Evolutionary conservation across 225 moss, liverwort and hornwort species (phyloP).

Genomic region (Polytrichum formosum): DNA sequence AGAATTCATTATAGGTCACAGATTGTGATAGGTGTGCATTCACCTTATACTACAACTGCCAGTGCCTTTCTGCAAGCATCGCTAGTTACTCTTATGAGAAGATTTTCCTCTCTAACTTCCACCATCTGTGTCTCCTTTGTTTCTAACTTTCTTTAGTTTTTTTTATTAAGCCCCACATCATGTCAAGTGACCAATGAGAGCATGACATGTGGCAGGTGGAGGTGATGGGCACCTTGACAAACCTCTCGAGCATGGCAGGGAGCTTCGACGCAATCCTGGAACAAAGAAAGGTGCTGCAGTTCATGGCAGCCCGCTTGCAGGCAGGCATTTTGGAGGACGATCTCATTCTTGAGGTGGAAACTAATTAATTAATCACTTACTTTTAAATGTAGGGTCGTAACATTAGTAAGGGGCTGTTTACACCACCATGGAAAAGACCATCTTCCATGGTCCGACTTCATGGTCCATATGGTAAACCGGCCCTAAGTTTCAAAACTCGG

Average conservation of each 20-base stretch:
- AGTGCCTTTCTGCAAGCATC: no score
- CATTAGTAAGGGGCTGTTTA: no score
- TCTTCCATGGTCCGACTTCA: no score
- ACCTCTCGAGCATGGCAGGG: slow-evolving; percentile 17
- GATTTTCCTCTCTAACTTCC: no score
- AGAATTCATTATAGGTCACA: no score
- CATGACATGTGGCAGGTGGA: slow-evolving; percentile 22
- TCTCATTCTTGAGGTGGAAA: slow-evolving; percentile 35
- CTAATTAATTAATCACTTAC: background rate
- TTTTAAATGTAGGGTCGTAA: background rate
- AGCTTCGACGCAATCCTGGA: slow-evolving; percentile 24
- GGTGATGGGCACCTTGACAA: slow-evolving; percentile 42
- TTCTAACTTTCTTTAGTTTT: background rate
- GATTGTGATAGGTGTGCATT: no score
- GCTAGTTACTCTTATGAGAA: no score
- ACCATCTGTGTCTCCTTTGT: background rate
- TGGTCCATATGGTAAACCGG: no score
- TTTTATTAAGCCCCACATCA: background rate
- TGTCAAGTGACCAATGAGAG: no score
- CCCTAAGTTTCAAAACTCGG: no score
- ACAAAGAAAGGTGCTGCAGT: slow-evolving; percentile 30
- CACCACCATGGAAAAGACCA: no score
- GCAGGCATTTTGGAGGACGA: slow-evolving; percentile 35
- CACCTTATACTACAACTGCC: no score
- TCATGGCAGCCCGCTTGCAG: slow-evolving; percentile 29